Evolutionary conservation across 768 basidiomycete species (phyloP), one percentile per base, ranked within the genome.

Genomic region (button mushroom (Agaricus bisporus)): DNA sequence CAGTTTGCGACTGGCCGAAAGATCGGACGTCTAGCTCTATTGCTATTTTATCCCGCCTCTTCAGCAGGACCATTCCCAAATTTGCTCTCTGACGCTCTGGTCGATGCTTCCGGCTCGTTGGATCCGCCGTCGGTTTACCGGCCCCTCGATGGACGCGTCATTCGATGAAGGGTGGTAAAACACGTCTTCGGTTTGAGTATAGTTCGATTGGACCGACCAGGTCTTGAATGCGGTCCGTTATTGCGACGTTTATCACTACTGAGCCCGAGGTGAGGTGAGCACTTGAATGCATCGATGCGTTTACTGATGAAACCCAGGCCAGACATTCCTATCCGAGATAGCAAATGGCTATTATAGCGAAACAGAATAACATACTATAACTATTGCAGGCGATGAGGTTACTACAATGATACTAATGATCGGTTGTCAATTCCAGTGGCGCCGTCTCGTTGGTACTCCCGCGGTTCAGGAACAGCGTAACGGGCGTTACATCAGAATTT

Each of bases 171-270:
- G 90, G 82, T 82, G 2, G 87, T 88, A 2, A 77, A 92, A 60
- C 83, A 86, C 60, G 71, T 90, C 43, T 71, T 90, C 48, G 78
- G 75, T 48, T 91, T 56, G 84, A 89, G 58, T 76, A 78, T 55
- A 66, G 65, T 46, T 86, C 82, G 7, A 82, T 80, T 14, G 65
- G 73, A 50, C 80, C 82, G 25, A 88, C 86, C 7, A 73, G 87
- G 56, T 88, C 88, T 58, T 83, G 82, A 37, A 81, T 88, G 20
- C 87, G 86, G 77, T 89, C 88, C 74, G 91, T 93, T 63, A 72
- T 85, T 9, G 79, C 79, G 37, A 80, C 83, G 5, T 91, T 93
- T 68, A 83, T 91, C 59, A 80, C 91, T 63, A 88, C 87, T 7
- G 88, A n/a, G n/a, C n/a, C n/a, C n/a, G n/a, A 89, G 71, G 76